Percentiles rank a stretch among this genome's conserved stretches.
Conservation (phyloP, 2,329 filamentous ascomycete species). For the Pseudogymnoascus sp. region DNA sequence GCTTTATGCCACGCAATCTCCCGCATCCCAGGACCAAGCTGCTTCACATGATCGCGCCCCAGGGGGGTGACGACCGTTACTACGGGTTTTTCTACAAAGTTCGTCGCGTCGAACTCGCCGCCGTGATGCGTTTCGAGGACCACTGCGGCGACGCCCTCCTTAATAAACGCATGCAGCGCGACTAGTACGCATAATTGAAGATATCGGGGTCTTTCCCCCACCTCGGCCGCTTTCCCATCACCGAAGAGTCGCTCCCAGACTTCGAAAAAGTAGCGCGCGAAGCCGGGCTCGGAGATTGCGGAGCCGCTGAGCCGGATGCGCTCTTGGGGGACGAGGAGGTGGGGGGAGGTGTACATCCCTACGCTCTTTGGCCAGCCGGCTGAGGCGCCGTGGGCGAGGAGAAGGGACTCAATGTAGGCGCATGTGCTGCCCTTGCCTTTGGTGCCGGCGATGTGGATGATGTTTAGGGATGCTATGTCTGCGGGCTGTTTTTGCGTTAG, state of each 20-base stretch:
- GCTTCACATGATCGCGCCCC: slow-evolving; percentile 57
- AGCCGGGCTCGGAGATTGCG: slow-evolving; percentile 48
- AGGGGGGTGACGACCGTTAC: slow-evolving; percentile 54
- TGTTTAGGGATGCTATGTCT: slow-evolving; percentile 50
- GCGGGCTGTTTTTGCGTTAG: slow-evolving; percentile 23
- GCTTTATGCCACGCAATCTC: slow-evolving; percentile 67
- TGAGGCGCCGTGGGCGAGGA: slow-evolving; percentile 39
- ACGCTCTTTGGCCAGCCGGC: slow-evolving; percentile 27
- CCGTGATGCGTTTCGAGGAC: slow-evolving; percentile 61
- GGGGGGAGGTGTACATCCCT: slow-evolving; percentile 60
- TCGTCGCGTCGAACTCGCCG: slow-evolving; percentile 60
- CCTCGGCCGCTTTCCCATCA: no score
- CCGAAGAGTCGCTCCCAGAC: slow-evolving; percentile 51
- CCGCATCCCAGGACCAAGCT: slow-evolving; percentile 51
- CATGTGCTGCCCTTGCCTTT: slow-evolving; percentile 68
- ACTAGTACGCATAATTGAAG: slow-evolving; percentile 55
- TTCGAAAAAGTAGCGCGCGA: slow-evolving; percentile 57
- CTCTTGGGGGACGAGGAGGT: slow-evolving; percentile 56
- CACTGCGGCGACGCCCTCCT: slow-evolving; percentile 51
- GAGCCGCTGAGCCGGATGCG: slow-evolving; percentile 52
- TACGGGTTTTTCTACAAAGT: slow-evolving; percentile 48
- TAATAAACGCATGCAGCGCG: slow-evolving; percentile 56
- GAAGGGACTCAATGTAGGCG: slow-evolving; percentile 55
- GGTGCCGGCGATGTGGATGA: slow-evolving; percentile 61
- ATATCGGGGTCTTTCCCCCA: slow-evolving; percentile 47